Base-by-base conservation (phyloP, 2,329 filamentous ascomycete species). In the Penicillium sp. region DNA sequence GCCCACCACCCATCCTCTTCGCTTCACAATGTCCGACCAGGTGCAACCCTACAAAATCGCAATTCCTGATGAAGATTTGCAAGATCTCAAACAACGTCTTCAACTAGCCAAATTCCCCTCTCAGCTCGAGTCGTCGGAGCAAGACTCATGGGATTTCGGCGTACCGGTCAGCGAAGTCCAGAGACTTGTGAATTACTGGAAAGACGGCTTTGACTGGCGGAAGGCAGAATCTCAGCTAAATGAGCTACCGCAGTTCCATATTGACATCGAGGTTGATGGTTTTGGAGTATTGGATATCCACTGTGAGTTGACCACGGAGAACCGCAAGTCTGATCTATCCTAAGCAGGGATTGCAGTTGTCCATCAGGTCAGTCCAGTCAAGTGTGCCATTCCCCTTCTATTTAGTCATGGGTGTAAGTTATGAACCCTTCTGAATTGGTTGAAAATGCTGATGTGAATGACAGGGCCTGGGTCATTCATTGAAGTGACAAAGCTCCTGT, bases 401-500 rank as follows among this genome's bases (percentile, higher is more conserved):
- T 90, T 91, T 69, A 79, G 81, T 15, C 88, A 90, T 69, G 87
- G 88, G 31, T 90, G 82, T 80, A 71, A 53, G 72, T 63, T 42
- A 5, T 8, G 7, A 17, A 14, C 6, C 2, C n/a, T 8, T 35
- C 15, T 25, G 11, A 10, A 6, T n/a, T 28, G 12, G n/a, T 12
- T 6, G 49, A 11, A 10, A 4, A 35, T 11, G 31, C 54, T 63
- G 2, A 60, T 34, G 7, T 25, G 7, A 15, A 4, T 5, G 12
- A 68, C 84, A 74, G 71, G 71, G 70, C 89, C 89, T 0, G 89
- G 89, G 1, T 87, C 84, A 60, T 90, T 90, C 67, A 71, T 89
- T 47, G 88, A 91, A 57, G 67, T 69, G 8, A 64, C 60, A 10
- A 71, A 74, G 28, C 57, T 71, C 11, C 54, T 92, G 7, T 79